Conservation (phyloP, 805 yeast genomes). For the Sugiyamaella boreocaroliniensis region DNA sequence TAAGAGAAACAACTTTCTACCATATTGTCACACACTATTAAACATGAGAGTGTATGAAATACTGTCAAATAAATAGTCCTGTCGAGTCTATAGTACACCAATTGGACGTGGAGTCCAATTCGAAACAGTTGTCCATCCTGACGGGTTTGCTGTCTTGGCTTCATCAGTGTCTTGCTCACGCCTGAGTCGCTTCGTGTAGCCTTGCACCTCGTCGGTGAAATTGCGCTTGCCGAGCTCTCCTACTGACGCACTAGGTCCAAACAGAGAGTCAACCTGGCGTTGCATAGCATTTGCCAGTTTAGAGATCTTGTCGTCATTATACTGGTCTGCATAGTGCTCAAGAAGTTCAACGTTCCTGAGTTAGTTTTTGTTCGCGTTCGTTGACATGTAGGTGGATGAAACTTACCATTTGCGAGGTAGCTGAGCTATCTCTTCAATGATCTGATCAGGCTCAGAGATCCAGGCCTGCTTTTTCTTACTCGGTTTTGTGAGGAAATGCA, state of each 20-base stretch:
- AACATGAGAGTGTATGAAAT: too few species aligned
- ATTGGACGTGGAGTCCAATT: conserved; percentile 19
- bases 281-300: conserved; percentile 8
- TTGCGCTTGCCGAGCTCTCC: not conserved
- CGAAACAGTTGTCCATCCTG: conserved; percentile 10
- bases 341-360: conserved; percentile 2
- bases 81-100: conserved; percentile 12
- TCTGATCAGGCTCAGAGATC: not conserved
- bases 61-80: too few species aligned
- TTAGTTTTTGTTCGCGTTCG: not conserved
- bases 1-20: too few species aligned
- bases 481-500: conserved; percentile 2
- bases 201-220: conserved; percentile 12
- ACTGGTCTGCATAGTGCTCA: conserved; percentile 1
- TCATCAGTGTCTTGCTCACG: not conserved
- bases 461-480: not conserved
- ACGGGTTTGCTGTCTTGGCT: not conserved
- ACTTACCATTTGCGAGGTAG: not conserved
- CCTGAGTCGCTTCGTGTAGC: conserved; percentile 8
- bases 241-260: not conserved
- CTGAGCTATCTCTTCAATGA: not conserved
- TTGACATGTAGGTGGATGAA: too few species aligned
- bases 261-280: not conserved
- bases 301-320: not conserved
- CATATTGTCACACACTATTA: too few species aligned